Base-by-base conservation (phyloP, 1,284 basidiomycete genomes). In the Apiotrichum veenhuisii region DNA sequence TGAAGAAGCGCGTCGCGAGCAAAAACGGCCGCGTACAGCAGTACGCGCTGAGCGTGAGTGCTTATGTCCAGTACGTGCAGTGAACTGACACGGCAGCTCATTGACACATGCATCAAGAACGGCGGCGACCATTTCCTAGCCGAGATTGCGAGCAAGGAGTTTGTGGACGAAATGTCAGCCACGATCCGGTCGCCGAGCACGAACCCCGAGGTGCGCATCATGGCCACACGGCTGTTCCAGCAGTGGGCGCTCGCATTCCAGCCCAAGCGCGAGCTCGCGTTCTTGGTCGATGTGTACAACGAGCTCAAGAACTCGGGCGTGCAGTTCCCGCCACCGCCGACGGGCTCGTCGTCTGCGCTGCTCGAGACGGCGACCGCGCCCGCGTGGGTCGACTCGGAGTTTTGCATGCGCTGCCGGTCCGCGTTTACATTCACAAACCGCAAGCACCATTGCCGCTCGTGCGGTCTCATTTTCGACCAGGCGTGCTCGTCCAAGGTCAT, bases 361-460 rank as follows among this genome's bases (percentile, higher is more conserved):
- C 62, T 78, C 36, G 69, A 67, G 1, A 78, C 77, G 5, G 65
- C 71, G 5, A 77, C 74, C 1, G 75, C 95, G 0, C 95, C 95
- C 0, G 90, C 95, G 68, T 98, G 95, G 95, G 88, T 91, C 44
- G 95, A 98, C 73, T 91, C 91, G 1, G 89, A 95, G 34, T 87
- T 94, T 15, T 99, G 96, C 76, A 84, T 96, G 64, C 85, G 93
- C 25, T 99, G 96, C 76, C 84, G 96, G 22, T 87, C 89, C 0
- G 77, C 89, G 0, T 99, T 99, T 78, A 87, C 87, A 1, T 95
- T 97, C 68, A 97, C 94, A 41, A 98, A 97, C 72, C 85, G 96
- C 57, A 98, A 98, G 74, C 96, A 98, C 72, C 96, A 99, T 74
- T 99, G 96, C 75, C 85, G 96, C 10, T 98, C 98, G 76, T 99